Base-by-base conservation (phyloP, 768 basidiomycete genomes). In the Cystofilobasidium ferigula region DNA sequence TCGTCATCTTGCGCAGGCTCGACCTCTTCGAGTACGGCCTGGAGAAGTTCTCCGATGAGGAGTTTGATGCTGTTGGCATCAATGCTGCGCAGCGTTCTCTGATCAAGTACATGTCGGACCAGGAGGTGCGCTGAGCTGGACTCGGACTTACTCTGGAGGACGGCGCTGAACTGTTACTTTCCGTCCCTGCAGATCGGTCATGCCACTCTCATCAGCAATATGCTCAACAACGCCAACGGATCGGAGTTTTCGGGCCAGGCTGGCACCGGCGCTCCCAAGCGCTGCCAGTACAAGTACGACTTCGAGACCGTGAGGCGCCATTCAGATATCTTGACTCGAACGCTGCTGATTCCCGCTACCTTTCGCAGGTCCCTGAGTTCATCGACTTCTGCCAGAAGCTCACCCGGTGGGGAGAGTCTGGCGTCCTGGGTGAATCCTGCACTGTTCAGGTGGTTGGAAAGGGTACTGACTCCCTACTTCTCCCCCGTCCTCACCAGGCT, bases 11-110 rank as follows among this genome's bases (percentile, higher is more conserved):
- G 24, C 12, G 5, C 48, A 54, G 51, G 30, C 61, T 61, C 69
- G 82, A 84, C 68, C 74, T 84, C 12, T 84, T 85, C 78, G 77
- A 83, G 71, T 76, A 81, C 64, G 84, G 81, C 30, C 78, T 84
- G 12, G 78, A 79, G 18, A 70, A 72, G 48, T 86, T 87, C 77
- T 80, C 80, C 3, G 76, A 67, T 0, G 76, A 79, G 32, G 83
- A 85, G 26, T 86, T 85, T 72, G 79, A 80, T 30, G 81, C 73
- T 6, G 81, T 79, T 0, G 84, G 83, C 0, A 70, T 86, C 51
- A 77, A 73, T 56, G 79, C 80, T 6, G 81, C 81, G 28, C 83
- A 85, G 68, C 24, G 51, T n/a, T 57, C 36, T 14, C 51, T 67
- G 45, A 47, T 86, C 62, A 75, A 83, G 71, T 84, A 79, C 74